Evolutionary conservation across 208 protist species (phyloP), one percentile per base, ranked within the genome.

Genomic region (Crithidia bombi): DNA sequence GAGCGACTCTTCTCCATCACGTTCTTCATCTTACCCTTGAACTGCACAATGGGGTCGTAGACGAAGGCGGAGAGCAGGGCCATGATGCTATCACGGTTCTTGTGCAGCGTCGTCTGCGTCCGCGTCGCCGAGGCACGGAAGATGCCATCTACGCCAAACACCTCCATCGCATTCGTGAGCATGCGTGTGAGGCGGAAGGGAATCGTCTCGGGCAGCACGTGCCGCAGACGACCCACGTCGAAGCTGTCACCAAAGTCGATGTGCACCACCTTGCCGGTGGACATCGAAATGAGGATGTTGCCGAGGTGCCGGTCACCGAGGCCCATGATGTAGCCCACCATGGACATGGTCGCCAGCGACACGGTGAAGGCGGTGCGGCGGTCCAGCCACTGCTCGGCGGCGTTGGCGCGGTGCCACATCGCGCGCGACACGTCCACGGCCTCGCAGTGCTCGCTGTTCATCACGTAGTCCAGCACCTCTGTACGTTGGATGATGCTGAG

Each of bases 181-280:
- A 99, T 99, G 49, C 98, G 91, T 15, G 99, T 99, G 2, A 99
- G 90, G 46, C 99, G 91, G 90, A 99, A 99, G 21, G 99, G 99
- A 25, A 99, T 87, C 25, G 96, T 98, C 86, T 99, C 99, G 3
- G 99, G 99, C 59, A 98, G 98, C 56, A 99, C 98, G 49, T 99
- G 97, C 19, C 99, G 83, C 51, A 98, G 75, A 75, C 99, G 98
- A 4, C 98, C 98, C 0, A 99, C 98, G 77, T 99, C 99, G 78
- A 99, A 99, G 82, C 98, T 99, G 83, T 99, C 99, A 41, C 99
- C 99, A 89, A 99, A 99, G 89, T 99, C 99, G 79, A 99, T 99
- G 87, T 99, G 99, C 26, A 99, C 86, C 71, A 99, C 92, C 70
- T 99, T 98, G 46, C 99, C 99, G 7, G 97, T 98, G 26, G 90